Conservation (phyloP, 176 grass and related monocot genomes). For the Aegilops longissima region DNA sequence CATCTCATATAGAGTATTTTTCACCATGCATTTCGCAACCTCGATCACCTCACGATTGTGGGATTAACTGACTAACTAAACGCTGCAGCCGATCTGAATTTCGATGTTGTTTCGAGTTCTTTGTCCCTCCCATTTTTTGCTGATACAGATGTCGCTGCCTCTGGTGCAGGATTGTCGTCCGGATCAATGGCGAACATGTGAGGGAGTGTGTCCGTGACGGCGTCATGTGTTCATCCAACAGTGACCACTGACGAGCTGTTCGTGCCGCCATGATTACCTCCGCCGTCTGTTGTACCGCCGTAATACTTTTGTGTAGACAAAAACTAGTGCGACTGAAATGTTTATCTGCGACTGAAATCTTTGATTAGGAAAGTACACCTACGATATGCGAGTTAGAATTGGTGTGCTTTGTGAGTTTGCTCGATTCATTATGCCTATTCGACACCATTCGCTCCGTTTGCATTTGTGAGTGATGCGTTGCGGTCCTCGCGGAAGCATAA, state of each 20-base stretch:
- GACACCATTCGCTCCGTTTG: no score
- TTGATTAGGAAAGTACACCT: neutral
- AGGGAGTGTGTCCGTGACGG: neutral
- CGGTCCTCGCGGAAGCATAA: no score
- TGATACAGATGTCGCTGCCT: neutral
- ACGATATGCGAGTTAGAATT: neutral
- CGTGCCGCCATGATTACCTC: neutral
- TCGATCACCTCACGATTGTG: neutral
- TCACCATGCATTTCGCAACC: neutral
- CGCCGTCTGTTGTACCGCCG: neutral
- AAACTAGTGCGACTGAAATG: neutral
- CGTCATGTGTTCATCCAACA: slow-evolving; percentile 1
- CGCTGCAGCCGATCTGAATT: neutral
- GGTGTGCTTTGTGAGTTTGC: no score
- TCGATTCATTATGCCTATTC: no score
- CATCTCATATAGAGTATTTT: no score
- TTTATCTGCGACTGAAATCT: neutral
- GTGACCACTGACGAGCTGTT: neutral
- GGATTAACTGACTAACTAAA: neutral
- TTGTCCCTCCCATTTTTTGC: neutral
- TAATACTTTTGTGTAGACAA: neutral
- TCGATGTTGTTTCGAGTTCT: neutral
- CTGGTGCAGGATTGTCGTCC: slow-evolving; percentile 22
- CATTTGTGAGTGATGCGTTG: no score
- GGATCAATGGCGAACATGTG: neutral